Evolutionary conservation across 129 eudicot species (phyloP), one percentile per base, ranked within the genome.

Genomic region (Cynara cardunculus): DNA sequence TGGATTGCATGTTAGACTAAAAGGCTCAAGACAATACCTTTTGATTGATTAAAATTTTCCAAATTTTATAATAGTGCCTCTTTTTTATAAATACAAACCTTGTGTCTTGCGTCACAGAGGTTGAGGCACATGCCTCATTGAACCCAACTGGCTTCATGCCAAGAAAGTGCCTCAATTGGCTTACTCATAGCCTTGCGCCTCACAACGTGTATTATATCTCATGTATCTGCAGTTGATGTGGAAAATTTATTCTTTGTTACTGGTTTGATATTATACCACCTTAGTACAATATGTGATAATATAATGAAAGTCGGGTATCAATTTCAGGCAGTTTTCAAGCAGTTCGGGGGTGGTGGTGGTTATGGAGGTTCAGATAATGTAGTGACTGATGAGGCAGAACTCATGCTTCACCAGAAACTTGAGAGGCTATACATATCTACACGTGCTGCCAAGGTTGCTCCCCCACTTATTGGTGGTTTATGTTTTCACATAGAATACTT

Each of bases 361-460:
- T 75, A 88, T 83, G 91, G 91, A 31, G 91, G 93, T 84, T 86
- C 94, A 71, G 97, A 95, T 78, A 79, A 86, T 79, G 30, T 82
- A 8, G 83, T 83, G 11, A 81, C 94, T 18, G 93, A 95, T 89
- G 99, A 89, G 81, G 84, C 87, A 62, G 96, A 89, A 74, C 82
- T 89, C 82, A 88, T 89, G 62, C 97, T 90, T 78, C 99, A 92
- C 75, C 92, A 90, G 75, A 95, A 90, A 78, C 92, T 95, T 35
- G 96, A 95, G 87, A 89, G 90, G 75, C 89, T 92, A 1, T 95
- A 95, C 91, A 90, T 90, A 73, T 95, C 99, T n/a, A 95, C 99
- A 65, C 94, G 97, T 37, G 89, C 97, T 75, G 99, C 94, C 37
- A 95, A 95, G 97, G 99, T 94, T 77, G 69, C 85, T 82, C 76